Evolutionary conservation across 495 filamentous ascomycete genomes (phyloP).

Genomic region (Penicillium argentinense): DNA sequence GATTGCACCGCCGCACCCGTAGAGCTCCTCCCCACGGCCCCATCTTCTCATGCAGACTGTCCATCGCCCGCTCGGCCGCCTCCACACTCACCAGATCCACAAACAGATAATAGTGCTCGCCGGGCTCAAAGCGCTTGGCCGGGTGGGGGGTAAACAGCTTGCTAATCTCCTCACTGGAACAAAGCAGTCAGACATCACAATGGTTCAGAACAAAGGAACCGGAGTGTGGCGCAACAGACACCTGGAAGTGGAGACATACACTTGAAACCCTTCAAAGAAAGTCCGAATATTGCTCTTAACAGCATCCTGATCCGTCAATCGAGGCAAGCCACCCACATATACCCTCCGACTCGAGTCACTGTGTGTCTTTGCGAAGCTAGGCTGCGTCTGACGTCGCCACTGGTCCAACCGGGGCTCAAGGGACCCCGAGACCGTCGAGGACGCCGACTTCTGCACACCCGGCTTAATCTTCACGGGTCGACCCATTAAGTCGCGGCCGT

Average conservation of each 20-base stretch:
- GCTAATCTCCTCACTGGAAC: conserved; percentile 53
- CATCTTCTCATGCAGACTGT: conserved; percentile 36
- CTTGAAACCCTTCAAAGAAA: conserved; percentile 59
- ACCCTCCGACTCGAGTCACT: conserved; percentile 53
- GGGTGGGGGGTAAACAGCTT: conserved; percentile 62
- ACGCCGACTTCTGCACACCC: conserved; percentile 48
- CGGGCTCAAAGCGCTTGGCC: conserved; percentile 48
- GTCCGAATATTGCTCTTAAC: conserved; percentile 53
- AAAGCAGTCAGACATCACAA: background rate
- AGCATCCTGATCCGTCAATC: conserved; percentile 54
- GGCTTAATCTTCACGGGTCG: conserved; percentile 62
- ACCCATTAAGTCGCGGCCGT: conserved; percentile 52
- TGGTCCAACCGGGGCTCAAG: conserved; percentile 22
- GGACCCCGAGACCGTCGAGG: background rate
- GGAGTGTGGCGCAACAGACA: background rate
- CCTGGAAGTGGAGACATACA: conserved; percentile 38
- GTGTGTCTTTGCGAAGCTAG: conserved; percentile 19
- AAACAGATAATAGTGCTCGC: conserved; percentile 67
- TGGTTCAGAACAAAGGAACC: background rate
- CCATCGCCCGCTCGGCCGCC: conserved; percentile 53
- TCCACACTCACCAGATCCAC: conserved; percentile 59
- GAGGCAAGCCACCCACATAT: conserved; percentile 63
- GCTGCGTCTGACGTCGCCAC: conserved; percentile 35
- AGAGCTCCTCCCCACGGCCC: conserved; percentile 50
- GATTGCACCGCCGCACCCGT: conserved; percentile 41